Evolutionary conservation across 2,329 filamentous ascomycete genomes (phyloP).

Genomic region (Monilinia aucupariae): DNA sequence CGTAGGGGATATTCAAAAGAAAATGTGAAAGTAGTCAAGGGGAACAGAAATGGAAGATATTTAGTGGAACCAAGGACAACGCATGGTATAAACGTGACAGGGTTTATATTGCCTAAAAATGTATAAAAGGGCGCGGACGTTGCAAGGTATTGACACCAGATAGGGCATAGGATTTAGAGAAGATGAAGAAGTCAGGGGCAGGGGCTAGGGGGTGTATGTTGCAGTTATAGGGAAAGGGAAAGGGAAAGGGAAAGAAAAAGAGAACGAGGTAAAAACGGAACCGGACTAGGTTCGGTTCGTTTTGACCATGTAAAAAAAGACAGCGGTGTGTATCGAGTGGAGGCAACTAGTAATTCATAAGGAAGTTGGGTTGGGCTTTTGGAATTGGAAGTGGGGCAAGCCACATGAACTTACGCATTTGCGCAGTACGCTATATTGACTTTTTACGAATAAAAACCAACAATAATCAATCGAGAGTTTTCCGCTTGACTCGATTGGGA

Average conservation of each 20-base stretch:
- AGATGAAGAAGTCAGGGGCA: conserved; percentile 1
- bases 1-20: not conserved
- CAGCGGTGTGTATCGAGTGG: conserved; percentile 17
- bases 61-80: conserved; percentile 25
- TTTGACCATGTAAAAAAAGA: conserved; percentile 8
- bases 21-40: conserved; percentile 16
- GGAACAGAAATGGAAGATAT: conserved; percentile 13
- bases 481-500: conserved; percentile 5
- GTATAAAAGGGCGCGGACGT: conserved; percentile 17
- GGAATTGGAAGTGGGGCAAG: conserved; percentile 13
- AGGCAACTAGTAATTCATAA: conserved; percentile 10
- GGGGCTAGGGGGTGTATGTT: not conserved
- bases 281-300: conserved; percentile 12
- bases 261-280: conserved; percentile 3
- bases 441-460: conserved; percentile 1
- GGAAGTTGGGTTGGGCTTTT: conserved; percentile 10
- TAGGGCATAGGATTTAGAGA: conserved; percentile 12
- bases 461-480: not conserved
- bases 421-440: not conserved
- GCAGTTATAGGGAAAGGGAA: not conserved
- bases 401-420: conserved; percentile 10
- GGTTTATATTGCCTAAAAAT: conserved; percentile 27
- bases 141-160: conserved; percentile 16
- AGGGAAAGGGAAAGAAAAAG: not conserved
- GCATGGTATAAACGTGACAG: conserved; percentile 35